Evolutionary conservation across 2,329 filamentous ascomycete genomes (phyloP), one percentile per base, ranked within the genome.

Genomic region (Fusarium sp.): DNA sequence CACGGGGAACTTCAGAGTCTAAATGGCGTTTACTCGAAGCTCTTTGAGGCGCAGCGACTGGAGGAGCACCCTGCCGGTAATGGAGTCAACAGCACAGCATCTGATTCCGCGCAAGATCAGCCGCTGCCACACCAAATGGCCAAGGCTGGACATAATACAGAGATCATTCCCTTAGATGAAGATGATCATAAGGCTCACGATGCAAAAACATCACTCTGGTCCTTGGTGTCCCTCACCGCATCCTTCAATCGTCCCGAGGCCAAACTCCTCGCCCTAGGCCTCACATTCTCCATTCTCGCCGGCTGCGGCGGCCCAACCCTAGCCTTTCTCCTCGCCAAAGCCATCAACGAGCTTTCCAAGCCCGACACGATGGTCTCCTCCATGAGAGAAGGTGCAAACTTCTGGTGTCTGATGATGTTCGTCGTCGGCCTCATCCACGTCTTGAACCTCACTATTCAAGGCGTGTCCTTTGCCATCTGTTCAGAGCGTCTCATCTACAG

Each of bases 1-100:
- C 67, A 74, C n/a, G 0, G 89, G 7, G 84, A 88, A 45, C 83
- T 93, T 1, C 79, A 92, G 14, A 77, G 80, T 2, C 79, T 81
- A 6, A 80, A 72, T 6, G 80, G 88, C 1, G 77, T 88, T 10
- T 91, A 91, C 68, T 82, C 81, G 13, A 79, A 81, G 4, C 81
- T 90, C 5, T 88, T 90, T 4, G 68, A 71, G 34, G 80, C 78
- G 1, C 82, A 83, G 66, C 77, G 79, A 38, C 63, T 84, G 16
- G 45, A 50, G 22, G 16, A 29, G 11, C 24, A 29, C 11, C 16
- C 45, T 18, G 18, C 45, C 1, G 5, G 45, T 13, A 24, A 50
- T 50, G 45, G 24, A 50, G 45, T n/a, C 11, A n/a, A 27, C 24
- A 50, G 16, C 11, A n/a, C 45, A 11, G 24, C 24, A 29, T 4